Percentiles rank a stretch among this genome's conserved stretches.
Evolutionary conservation across 352 stramenopile genomes (phyloP).

Genomic region (Pythium aristosporum): DNA sequence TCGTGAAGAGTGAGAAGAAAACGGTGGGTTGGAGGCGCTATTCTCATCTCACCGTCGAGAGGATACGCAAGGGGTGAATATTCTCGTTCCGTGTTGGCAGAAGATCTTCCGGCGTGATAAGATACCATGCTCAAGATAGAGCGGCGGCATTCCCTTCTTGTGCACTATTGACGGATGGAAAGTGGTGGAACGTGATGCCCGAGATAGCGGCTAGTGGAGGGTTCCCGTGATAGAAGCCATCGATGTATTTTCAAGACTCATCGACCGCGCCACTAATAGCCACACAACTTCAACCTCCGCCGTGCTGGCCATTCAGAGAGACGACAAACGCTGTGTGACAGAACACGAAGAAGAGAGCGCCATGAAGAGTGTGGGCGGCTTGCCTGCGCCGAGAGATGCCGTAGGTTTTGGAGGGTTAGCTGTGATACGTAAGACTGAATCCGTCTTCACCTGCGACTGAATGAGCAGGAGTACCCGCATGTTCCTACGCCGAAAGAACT

Average conservation of each 20-base stretch:
- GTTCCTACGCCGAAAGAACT: constrained; percentile 76
- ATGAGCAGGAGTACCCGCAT: constrained; percentile 54
- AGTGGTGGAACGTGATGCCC: not conserved
- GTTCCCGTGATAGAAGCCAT: not conserved
- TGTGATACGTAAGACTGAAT: too few species aligned
- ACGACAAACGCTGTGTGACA: not conserved
- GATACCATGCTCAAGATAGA: constrained; percentile 1
- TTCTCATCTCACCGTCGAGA: not conserved
- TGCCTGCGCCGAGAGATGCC: constrained; percentile 37
- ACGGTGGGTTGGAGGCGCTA: not conserved
- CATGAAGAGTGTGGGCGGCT: constrained; percentile 12
- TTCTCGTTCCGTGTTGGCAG: not conserved
- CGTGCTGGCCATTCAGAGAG: not conserved
- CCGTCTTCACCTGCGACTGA: not conserved
- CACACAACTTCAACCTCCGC: not conserved
- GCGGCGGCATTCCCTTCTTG: not conserved
- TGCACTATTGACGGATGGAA: not conserved
- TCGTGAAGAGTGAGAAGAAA: not conserved
- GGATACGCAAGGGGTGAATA: too few species aligned
- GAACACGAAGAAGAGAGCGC: not conserved
- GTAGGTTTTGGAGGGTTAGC: constrained; percentile 18
- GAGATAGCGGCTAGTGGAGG: too few species aligned
- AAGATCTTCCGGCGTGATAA: constrained; percentile 1
- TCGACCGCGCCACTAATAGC: not conserved
- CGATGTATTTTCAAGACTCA: not conserved